Percentiles rank a stretch among this genome's conserved stretches.
phyloP scores from a whole-genome alignment of 441 rosid genomes.

The Adansonia rubrostipa region DNA sequence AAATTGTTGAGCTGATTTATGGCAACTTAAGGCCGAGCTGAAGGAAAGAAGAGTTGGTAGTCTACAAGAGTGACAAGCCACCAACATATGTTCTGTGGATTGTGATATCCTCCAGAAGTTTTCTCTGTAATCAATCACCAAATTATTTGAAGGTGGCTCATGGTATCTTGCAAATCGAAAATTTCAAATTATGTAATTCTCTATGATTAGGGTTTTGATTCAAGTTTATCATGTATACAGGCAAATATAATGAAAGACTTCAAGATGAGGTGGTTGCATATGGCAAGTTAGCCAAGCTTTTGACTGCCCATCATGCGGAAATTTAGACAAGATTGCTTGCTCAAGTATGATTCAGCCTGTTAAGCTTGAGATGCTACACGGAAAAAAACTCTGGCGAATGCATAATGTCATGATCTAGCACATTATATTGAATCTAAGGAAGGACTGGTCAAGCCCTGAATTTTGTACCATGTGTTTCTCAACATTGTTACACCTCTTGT shows the following conservation, averaged over 20 bases:
- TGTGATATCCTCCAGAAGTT: background rate
- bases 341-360: background rate
- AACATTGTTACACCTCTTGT: background rate
- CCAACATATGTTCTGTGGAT: conserved; percentile 9
- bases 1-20: background rate
- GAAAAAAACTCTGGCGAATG: background rate
- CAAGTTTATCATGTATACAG: conserved; percentile 2
- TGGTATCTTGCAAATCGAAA: conserved; percentile 8
- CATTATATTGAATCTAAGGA: background rate
- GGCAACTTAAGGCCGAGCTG: background rate
- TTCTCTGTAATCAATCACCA: background rate
- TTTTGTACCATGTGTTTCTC: background rate
- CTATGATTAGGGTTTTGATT: background rate
- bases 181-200: background rate
- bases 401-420: background rate
- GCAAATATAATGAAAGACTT: conserved; percentile 2
- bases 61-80: background rate
- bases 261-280: conserved; percentile 10
- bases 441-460: background rate
- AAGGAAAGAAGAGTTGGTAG: conserved; percentile 21
- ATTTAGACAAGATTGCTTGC: background rate
- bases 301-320: background rate
- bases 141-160: background rate
- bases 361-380: background rate
- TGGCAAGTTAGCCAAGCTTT: background rate